phyloP scores from a whole-genome alignment of 768 basidiomycete genomes.

The Phallus indusiatus region DNA sequence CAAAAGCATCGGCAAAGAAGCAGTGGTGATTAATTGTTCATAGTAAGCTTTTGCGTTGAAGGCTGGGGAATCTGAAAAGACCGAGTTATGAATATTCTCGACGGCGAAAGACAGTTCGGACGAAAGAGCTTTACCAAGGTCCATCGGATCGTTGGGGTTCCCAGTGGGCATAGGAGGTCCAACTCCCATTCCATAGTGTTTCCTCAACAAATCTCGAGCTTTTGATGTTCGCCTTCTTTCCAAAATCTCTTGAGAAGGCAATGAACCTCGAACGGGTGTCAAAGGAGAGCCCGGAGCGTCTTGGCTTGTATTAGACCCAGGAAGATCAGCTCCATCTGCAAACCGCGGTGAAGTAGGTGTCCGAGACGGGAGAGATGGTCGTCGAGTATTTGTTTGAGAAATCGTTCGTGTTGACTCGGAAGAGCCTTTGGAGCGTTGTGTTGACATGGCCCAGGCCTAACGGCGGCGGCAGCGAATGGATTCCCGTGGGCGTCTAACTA shows the following conservation, averaged over 20 bases:
- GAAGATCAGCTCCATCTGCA: constrained; percentile 2
- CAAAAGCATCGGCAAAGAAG: constrained; percentile 61
- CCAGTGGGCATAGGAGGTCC: constrained; percentile 59
- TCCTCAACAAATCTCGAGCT: constrained; percentile 70
- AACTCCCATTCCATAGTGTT: constrained; percentile 81
- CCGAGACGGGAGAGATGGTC: background rate
- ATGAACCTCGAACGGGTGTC: background rate
- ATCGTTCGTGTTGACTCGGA: too few relatives aligned
- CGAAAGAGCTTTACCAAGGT: constrained; percentile 49
- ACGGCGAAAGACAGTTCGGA: background rate
- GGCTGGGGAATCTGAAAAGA: constrained; percentile 54
- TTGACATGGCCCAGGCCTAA: background rate
- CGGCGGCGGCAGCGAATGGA: background rate
- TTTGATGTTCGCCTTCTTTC: constrained; percentile 4
- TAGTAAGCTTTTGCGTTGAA: constrained; percentile 84
- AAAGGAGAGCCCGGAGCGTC: background rate
- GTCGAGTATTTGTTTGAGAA: background rate
- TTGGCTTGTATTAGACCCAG: background rate
- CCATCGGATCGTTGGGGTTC: constrained; percentile 66
- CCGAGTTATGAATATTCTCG: constrained; percentile 2
- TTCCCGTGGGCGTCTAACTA: background rate
- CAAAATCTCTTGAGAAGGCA: background rate
- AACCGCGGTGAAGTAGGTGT: constrained; percentile 1
- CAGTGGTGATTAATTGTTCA: constrained; percentile 75
- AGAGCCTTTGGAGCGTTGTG: too few relatives aligned